Evolutionary conservation across 2,329 filamentous ascomycete species (phyloP).

Genomic region (Huntiella decipiens): DNA sequence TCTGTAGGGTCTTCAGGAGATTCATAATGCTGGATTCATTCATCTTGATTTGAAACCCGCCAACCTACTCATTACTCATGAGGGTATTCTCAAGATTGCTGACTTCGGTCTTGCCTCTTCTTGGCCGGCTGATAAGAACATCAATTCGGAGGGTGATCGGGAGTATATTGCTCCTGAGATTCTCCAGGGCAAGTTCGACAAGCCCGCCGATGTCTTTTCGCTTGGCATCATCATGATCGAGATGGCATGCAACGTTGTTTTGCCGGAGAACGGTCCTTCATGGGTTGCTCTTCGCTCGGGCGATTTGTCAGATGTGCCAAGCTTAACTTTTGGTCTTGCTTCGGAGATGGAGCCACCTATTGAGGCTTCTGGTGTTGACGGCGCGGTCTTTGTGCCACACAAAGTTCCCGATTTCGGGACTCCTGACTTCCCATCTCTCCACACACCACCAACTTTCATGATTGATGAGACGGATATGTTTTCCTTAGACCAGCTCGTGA

Average conservation of each 20-base stretch:
- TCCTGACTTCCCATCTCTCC: conserved; percentile 30
- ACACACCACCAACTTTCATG: conserved; percentile 73
- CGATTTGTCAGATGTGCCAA: conserved; percentile 75
- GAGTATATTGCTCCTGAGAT: conserved; percentile 94
- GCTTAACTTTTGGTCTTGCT: conserved; percentile 62
- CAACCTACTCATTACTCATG: conserved; percentile 65
- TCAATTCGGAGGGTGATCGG: conserved; percentile 85
- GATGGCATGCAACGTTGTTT: conserved; percentile 79
- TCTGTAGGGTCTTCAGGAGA: conserved; percentile 62
- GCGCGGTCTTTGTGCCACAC: not conserved
- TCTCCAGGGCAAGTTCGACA: conserved; percentile 68
- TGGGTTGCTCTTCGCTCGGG: conserved; percentile 83
- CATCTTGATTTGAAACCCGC: conserved; percentile 74
- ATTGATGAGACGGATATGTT: conserved; percentile 49
- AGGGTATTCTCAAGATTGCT: conserved; percentile 66
- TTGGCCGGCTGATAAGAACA: conserved; percentile 56
- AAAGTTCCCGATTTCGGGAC: conserved; percentile 20
- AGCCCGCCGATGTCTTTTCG: conserved; percentile 83
- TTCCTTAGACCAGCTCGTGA: conserved; percentile 67
- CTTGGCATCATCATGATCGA: conserved; percentile 89
- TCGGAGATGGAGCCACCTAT: conserved; percentile 31
- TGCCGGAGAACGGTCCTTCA: conserved; percentile 78
- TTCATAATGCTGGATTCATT: conserved; percentile 74
- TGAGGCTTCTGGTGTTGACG: not conserved
- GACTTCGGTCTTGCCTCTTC: conserved; percentile 68